Evolutionary conservation across 331 rosid genomes (phyloP).

Genomic region (Stylosanthes scabra): DNA sequence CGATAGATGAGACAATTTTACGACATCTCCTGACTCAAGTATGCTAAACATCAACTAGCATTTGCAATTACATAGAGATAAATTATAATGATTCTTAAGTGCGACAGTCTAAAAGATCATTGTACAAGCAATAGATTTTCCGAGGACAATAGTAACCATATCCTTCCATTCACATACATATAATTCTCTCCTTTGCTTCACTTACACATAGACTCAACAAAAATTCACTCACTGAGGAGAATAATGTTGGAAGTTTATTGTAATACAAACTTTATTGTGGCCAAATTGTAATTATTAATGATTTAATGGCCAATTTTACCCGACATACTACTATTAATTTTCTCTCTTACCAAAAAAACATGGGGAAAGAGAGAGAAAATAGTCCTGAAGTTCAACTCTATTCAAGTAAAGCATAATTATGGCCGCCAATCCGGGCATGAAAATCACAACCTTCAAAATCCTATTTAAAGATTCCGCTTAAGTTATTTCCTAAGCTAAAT

Average conservation of each 20-base stretch:
- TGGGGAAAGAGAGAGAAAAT: no score
- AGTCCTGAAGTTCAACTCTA: no score
- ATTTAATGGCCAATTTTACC: no score
- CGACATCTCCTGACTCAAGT: slow-evolving; percentile 12
- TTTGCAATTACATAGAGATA: background rate
- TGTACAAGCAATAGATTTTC: slow-evolving; percentile 11
- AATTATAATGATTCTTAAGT: slow-evolving; percentile 13
- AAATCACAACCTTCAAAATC: no score
- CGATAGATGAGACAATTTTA: background rate
- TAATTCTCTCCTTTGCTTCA: slow-evolving; percentile 7
- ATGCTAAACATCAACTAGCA: slow-evolving; percentile 30
- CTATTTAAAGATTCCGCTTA: no score
- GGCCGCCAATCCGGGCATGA: no score
- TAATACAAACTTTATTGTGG: no score
- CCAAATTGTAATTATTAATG: no score
- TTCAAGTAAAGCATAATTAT: no score
- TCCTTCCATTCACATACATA: background rate
- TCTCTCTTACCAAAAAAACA: no score
- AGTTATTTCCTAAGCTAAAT: background rate
- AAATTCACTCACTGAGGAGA: slow-evolving; percentile 11
- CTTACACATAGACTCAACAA: slow-evolving; percentile 14
- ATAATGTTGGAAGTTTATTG: no score
- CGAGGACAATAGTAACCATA: slow-evolving; percentile 5
- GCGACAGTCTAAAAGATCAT: background rate
- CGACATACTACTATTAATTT: no score